phyloP scores from a whole-genome alignment of 371 early-diverging fungal species.

The Mortierella polycephala region DNA sequence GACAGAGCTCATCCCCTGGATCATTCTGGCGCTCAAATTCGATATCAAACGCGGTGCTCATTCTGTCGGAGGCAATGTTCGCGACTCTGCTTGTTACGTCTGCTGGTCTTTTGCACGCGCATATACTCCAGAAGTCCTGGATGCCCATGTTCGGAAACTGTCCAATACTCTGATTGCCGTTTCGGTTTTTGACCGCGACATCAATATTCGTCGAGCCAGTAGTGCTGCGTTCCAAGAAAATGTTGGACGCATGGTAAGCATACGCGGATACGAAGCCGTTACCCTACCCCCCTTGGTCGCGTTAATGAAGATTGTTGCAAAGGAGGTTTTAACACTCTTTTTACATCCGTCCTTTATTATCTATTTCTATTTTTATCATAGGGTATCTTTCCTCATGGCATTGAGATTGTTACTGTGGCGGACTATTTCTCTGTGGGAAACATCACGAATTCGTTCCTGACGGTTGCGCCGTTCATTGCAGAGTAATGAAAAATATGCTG shows the following conservation, averaged over 20 bases:
- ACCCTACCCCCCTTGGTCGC: no score
- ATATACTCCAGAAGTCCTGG: slow-evolving; percentile 78
- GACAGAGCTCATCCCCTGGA: slow-evolving; percentile 80
- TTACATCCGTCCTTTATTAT: background rate
- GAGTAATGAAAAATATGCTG: slow-evolving; percentile 57
- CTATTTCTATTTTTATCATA: slow-evolving; percentile 22
- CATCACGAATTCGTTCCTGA: slow-evolving; percentile 75
- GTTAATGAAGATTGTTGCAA: background rate
- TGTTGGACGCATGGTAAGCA: slow-evolving; percentile 88
- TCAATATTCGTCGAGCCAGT: slow-evolving; percentile 94
- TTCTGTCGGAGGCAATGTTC: slow-evolving; percentile 93
- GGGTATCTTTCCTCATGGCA: slow-evolving; percentile 94
- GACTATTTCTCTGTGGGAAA: slow-evolving; percentile 95
- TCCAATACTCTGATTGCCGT: slow-evolving; percentile 81
- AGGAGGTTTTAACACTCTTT: no score
- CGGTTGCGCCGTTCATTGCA: slow-evolving; percentile 75
- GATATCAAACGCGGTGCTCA: slow-evolving; percentile 89
- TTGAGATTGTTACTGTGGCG: slow-evolving; percentile 87
- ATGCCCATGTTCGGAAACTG: slow-evolving; percentile 68
- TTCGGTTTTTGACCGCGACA: slow-evolving; percentile 92
- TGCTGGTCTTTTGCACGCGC: slow-evolving; percentile 98
- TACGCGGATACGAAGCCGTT: no score
- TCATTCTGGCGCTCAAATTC: slow-evolving; percentile 82
- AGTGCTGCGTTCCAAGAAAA: slow-evolving; percentile 98
- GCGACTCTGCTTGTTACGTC: slow-evolving; percentile 97